Conservation (phyloP, 2,329 filamentous ascomycete genomes). For the Colletotrichum truncatum region DNA sequence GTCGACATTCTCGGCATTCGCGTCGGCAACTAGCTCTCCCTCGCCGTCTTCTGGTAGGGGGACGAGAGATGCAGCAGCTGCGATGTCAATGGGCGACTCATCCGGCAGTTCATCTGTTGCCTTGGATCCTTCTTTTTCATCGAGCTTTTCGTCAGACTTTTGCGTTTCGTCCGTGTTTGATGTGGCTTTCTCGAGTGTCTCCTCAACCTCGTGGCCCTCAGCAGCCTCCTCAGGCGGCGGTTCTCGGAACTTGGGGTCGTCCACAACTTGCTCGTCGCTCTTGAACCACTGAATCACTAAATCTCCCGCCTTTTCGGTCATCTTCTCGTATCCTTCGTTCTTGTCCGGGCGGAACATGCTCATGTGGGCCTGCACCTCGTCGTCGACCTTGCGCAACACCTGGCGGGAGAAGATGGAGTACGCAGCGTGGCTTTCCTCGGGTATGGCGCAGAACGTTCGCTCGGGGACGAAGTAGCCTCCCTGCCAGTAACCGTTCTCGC, state of each 20-base stretch:
- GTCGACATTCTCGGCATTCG: slow-evolving; percentile 43
- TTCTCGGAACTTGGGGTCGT: slow-evolving; percentile 55
- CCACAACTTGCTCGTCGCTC: slow-evolving; percentile 53
- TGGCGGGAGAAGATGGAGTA: slow-evolving; percentile 56
- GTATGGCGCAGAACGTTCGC: slow-evolving; percentile 83
- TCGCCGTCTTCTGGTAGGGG: slow-evolving; percentile 55
- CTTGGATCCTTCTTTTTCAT: slow-evolving; percentile 30
- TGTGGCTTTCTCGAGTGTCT: slow-evolving; percentile 41
- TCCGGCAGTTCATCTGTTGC: slow-evolving; percentile 39
- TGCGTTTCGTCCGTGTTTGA: slow-evolving; percentile 34
- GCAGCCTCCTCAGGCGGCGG: slow-evolving; percentile 45
- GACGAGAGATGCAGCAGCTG: slow-evolving; percentile 59
- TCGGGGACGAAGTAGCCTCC: slow-evolving; percentile 70
- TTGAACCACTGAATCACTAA: slow-evolving; percentile 67
- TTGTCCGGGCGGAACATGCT: slow-evolving; percentile 70
- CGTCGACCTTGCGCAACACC: slow-evolving; percentile 71
- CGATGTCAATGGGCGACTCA: slow-evolving; percentile 61
- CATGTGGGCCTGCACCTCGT: slow-evolving; percentile 80
- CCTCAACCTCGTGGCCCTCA: slow-evolving; percentile 40
- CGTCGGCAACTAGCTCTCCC: slow-evolving; percentile 40
- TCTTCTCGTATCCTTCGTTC: slow-evolving; percentile 71
- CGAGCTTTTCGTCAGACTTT: slow-evolving; percentile 30
- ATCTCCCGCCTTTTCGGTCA: slow-evolving; percentile 67
- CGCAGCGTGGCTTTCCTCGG: slow-evolving; percentile 56
- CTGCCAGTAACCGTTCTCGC: slow-evolving; percentile 73